Evolutionary conservation across 2,329 filamentous ascomycete genomes (phyloP), one percentile per base, ranked within the genome.

Genomic region (Sporothrix phasma): DNA sequence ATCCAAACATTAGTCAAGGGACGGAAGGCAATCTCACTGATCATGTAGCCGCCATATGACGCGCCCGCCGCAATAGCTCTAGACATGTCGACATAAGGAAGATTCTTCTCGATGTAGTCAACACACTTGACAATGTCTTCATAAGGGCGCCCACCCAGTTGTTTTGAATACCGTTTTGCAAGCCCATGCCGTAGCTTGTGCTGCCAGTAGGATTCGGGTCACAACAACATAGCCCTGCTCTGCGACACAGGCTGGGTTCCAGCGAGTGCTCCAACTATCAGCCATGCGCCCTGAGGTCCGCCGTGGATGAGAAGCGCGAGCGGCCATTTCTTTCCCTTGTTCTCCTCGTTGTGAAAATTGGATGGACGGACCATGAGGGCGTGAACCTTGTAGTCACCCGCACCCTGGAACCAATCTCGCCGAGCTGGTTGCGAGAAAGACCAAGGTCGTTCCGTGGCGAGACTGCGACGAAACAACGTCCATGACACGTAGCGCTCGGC

Each of bases 181-280:
- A 83, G 37, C 82, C 81, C 76, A 93, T 88, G 5, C 91, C 91
- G 70, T 92, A 96, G 3, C 90, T 88, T 5, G 89, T 92, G 70
- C 85, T 89, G 19, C 91, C 91, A 0, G 90, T 94, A 8, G 89
- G 89, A 73, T 96, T 96, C 10, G 90, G 89, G 85, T 82, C 54
- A 96, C 85, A 24, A 88, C 89, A 3, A 96, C 82, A 72, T 94
- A 96, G 53, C 91, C 91, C 75, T 93, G 89, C 73, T 95, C 90
- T 3, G 91, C 90, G 72, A 91, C n/a, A 95, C 10, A 93, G 66
- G 89, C 89, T 1, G 89, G 88, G 72, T 95, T 95, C 91, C 91
- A 96, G 19, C 91, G 81, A 2, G 87, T 91, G 73, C 83, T 88
- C 89, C 90, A 95, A 31, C 81, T 79, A 70, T 94, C 88, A 37